These are phyloP conservation scores for Hericium erinaceus DNA, from an alignment of 768 basidiomycete genomes.

Conservation along the genomic window DNA sequence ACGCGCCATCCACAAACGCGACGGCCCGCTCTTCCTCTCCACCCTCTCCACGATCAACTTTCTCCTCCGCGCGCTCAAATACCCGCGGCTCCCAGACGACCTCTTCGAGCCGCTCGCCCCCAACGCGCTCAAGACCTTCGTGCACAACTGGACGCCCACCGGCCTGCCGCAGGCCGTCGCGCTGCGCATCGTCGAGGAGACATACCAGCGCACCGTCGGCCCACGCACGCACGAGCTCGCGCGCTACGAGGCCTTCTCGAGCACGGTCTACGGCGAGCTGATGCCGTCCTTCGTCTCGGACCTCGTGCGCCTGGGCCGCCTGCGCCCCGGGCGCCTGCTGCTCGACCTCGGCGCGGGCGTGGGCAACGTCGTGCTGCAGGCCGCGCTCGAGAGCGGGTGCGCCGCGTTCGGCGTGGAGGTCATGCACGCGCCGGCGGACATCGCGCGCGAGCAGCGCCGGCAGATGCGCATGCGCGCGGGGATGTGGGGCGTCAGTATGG, in stretches of 20 bases:
- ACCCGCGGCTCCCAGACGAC: conserved; percentile 47
- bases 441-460: conserved; percentile 66
- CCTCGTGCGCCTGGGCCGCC: conserved; percentile 39
- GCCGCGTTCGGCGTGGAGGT: conserved; percentile 57
- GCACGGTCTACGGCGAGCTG: conserved; percentile 84
- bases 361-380: conserved; percentile 49
- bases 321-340: conserved; percentile 37
- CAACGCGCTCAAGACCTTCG: conserved; percentile 40
- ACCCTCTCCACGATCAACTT: conserved; percentile 55
- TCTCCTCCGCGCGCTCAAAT: conserved; percentile 55
- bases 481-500: conserved; percentile 84
- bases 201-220: conserved; percentile 88
- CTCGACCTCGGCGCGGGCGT: conserved; percentile 57
- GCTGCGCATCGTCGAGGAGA: conserved; percentile 77
- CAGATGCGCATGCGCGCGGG: conserved; percentile 71
- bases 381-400: conserved; percentile 44
- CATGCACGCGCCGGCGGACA: conserved; percentile 65
- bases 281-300: conserved; percentile 64
- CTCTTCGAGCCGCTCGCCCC: conserved; percentile 32
- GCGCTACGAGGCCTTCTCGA: conserved; percentile 76
- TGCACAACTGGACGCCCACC: conserved; percentile 39
- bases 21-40: conserved; percentile 64
- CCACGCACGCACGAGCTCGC: conserved; percentile 77
- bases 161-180: conserved; percentile 60
- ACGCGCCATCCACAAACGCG: conserved; percentile 56